Percentiles rank a stretch among this genome's conserved stretches.
phyloP scores from a whole-genome alignment of 2,329 filamentous ascomycete genomes.

The Penicillium palitans region DNA sequence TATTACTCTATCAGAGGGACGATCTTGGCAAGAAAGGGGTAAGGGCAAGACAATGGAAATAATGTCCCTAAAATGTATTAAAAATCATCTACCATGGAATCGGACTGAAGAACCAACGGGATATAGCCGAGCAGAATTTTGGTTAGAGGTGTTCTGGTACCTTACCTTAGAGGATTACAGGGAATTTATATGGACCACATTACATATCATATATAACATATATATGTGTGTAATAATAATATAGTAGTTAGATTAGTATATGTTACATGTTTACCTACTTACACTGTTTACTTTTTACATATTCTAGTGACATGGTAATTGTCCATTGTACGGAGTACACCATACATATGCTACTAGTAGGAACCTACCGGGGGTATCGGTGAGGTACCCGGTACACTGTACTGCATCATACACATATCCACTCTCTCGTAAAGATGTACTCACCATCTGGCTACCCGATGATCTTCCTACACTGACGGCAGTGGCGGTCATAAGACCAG shows the following conservation, averaged over 20 bases:
- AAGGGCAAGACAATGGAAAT: slow-evolving; percentile 1
- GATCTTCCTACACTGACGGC: slow-evolving; percentile 27
- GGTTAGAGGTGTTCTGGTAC: slow-evolving; percentile 10
- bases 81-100: slow-evolving; percentile 16
- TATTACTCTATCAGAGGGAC: slow-evolving; percentile 13
- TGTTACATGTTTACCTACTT: neutral
- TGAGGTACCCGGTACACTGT: slow-evolving; percentile 12
- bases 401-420: slow-evolving; percentile 8
- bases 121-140: slow-evolving; percentile 19
- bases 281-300: neutral
- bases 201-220: neutral
- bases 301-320: too few relatives aligned
- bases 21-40: slow-evolving; percentile 22
- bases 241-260: too few relatives aligned
- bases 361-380: neutral
- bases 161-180: neutral
- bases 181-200: neutral
- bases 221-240: too few relatives aligned
- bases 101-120: slow-evolving; percentile 13
- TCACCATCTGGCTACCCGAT: slow-evolving; percentile 12
- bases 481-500: slow-evolving; percentile 22
- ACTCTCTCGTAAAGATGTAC: slow-evolving; percentile 5
- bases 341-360: too few relatives aligned
- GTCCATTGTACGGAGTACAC: neutral
- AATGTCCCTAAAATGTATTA: neutral